phyloP scores from a whole-genome alignment of 345 rosid genomes.

The Anastatica hierochuntica region DNA sequence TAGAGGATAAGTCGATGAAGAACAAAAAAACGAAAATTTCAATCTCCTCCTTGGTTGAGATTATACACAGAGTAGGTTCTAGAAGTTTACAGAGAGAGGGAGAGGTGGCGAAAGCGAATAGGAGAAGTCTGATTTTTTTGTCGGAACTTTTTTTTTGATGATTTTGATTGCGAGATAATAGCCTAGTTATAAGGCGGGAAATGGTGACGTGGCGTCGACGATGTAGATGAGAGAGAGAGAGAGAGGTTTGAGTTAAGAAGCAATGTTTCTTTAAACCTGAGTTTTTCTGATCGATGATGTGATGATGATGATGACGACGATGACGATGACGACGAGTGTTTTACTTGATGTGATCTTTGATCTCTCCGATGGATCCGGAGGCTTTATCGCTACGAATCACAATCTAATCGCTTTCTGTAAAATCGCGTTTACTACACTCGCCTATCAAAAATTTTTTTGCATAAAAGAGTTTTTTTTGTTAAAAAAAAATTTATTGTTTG shows the following conservation, averaged over 20 bases:
- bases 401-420: neutral
- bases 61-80: constrained; percentile 12
- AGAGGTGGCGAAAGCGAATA: neutral
- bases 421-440: neutral
- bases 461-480: too few relatives aligned
- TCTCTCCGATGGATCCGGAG: too few relatives aligned
- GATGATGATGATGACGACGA: too few relatives aligned
- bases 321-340: too few relatives aligned
- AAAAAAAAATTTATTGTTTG: too few relatives aligned
- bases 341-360: neutral
- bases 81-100: constrained; percentile 16
- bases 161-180: neutral
- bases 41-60: neutral
- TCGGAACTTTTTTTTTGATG: neutral
- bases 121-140: neutral
- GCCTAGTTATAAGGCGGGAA: constrained; percentile 24
- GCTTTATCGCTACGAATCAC: too few relatives aligned
- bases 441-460: neutral
- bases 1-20: neutral
- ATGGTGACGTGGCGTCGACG: constrained; percentile 17
- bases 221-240: neutral
- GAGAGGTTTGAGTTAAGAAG: neutral
- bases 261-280: too few relatives aligned
- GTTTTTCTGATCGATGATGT: too few relatives aligned
- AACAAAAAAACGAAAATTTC: neutral